phyloP scores from a whole-genome alignment of 2,329 filamentous ascomycete genomes.

The Fusarium coffeatum region DNA sequence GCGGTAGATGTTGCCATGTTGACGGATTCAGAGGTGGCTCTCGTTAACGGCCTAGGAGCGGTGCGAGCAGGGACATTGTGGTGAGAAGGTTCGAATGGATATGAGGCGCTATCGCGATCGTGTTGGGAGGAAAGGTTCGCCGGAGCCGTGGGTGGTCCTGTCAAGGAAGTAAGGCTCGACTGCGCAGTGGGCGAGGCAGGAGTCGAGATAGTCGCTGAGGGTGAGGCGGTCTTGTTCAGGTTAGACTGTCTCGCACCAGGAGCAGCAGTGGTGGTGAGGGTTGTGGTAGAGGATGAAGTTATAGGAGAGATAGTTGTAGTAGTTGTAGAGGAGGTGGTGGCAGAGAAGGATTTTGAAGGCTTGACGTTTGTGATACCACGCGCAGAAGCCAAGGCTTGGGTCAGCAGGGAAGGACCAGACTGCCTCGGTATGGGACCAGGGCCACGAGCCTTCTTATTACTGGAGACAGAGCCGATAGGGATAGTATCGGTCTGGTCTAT shows the following conservation, averaged over 20 bases:
- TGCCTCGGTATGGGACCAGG: slow-evolving; percentile 54
- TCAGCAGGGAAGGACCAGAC: slow-evolving; percentile 66
- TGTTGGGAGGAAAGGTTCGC: slow-evolving; percentile 23
- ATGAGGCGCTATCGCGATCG: slow-evolving; percentile 38
- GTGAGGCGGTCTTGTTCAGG: slow-evolving; percentile 21
- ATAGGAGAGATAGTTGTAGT: slow-evolving; percentile 24
- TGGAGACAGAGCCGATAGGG: slow-evolving; percentile 28
- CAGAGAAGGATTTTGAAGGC: slow-evolving; percentile 26
- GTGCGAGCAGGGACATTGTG: slow-evolving; percentile 53
- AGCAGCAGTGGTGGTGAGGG: slow-evolving; percentile 3
- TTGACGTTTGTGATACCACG: slow-evolving; percentile 58
- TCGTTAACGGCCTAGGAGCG: slow-evolving; percentile 54
- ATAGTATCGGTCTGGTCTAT: slow-evolving; percentile 22
- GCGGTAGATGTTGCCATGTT: slow-evolving; percentile 51
- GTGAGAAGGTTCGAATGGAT: slow-evolving; percentile 21
- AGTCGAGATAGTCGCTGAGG: slow-evolving; percentile 24
- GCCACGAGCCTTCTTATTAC: slow-evolving; percentile 61
- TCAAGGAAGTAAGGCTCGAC: slow-evolving; percentile 15
- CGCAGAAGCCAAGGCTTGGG: slow-evolving; percentile 69
- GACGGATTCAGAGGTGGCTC: slow-evolving; percentile 49
- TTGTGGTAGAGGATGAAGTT: slow-evolving; percentile 24
- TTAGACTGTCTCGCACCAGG: slow-evolving; percentile 28
- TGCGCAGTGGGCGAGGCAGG: slow-evolving; percentile 18
- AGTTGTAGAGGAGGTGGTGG: slow-evolving; percentile 13
- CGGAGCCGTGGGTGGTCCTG: slow-evolving; percentile 20